A percentile compares a stretch with the other conserved stretches of the same genome.
phyloP scores from a whole-genome alignment of 495 filamentous ascomycete genomes.

The Penicillium salamii region DNA sequence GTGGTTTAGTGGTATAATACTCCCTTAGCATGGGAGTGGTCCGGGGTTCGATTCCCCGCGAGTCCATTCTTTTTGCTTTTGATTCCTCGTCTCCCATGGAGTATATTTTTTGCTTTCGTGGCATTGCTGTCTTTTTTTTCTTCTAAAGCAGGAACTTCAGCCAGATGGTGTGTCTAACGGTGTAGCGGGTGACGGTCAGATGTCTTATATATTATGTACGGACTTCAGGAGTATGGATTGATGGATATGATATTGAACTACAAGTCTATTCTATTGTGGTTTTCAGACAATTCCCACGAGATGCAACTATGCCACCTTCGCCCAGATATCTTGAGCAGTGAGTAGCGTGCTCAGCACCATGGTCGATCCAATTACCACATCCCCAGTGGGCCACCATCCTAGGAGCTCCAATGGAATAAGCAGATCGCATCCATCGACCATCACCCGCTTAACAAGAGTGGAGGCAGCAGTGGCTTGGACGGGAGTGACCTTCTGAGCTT shows the following conservation, averaged over 20 bases:
- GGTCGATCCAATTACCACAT: slow-evolving; percentile 44
- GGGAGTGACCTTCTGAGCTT: slow-evolving; percentile 8
- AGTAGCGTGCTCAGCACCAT: slow-evolving; percentile 59
- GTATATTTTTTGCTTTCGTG: too few relatives aligned
- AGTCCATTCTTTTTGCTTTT: slow-evolving; percentile 44
- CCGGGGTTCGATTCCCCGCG: slow-evolving; percentile 59
- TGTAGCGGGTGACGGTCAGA: too few relatives aligned
- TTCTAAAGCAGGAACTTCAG: too few relatives aligned
- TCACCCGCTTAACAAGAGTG: slow-evolving; percentile 31
- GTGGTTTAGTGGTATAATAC: slow-evolving; percentile 47
- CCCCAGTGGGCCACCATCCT: slow-evolving; percentile 49
- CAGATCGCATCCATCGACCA: slow-evolving; percentile 56
- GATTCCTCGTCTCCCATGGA: slow-evolving; percentile 43
- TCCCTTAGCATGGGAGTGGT: slow-evolving; percentile 51
- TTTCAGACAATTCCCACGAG: background rate
- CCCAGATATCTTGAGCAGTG: slow-evolving; percentile 57
- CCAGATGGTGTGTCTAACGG: too few relatives aligned
- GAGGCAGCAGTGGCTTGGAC: background rate
- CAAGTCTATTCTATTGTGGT: too few relatives aligned
- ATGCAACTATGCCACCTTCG: slow-evolving; percentile 8
- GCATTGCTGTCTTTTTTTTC: background rate
- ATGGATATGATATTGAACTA: background rate
- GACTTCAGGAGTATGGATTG: too few relatives aligned
- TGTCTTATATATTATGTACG: too few relatives aligned
- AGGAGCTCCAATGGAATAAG: slow-evolving; percentile 52